Percentiles rank a stretch among this genome's conserved stretches.
Conservation (phyloP, 257 asterid species). For the Solanum chilense region DNA sequence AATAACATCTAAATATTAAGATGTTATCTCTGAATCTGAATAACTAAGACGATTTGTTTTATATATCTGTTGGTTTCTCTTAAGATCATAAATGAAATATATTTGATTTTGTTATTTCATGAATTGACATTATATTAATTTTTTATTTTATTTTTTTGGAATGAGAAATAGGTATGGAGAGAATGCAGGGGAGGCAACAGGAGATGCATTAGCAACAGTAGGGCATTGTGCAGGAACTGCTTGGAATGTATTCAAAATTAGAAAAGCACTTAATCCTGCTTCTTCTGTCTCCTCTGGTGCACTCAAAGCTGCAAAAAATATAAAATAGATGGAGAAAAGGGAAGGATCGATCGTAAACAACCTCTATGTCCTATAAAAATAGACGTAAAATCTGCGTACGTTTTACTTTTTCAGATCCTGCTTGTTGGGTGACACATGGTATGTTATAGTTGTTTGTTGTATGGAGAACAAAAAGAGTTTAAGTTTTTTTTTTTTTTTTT, state of each 20-base stretch:
- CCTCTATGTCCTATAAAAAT: background rate
- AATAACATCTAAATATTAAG: too few relatives aligned
- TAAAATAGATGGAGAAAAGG: background rate
- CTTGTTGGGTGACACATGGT: background rate
- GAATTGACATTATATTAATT: background rate
- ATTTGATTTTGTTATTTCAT: too few relatives aligned
- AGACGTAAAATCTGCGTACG: background rate
- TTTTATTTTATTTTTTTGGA: background rate
- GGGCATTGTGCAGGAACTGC: constrained; percentile 71
- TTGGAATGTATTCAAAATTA: constrained; percentile 69
- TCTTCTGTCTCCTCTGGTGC: constrained; percentile 31
- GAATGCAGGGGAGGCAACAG: constrained; percentile 78
- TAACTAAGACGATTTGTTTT: too few relatives aligned
- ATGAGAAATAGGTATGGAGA: constrained; percentile 50
- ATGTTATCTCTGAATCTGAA: background rate
- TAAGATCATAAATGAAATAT: background rate
- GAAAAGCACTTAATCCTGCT: constrained; percentile 68
- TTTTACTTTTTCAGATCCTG: background rate
- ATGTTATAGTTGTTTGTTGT: background rate
- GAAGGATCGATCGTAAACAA: background rate
- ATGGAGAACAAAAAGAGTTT: background rate
- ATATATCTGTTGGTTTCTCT: too few relatives aligned
- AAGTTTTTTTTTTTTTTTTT: background rate
- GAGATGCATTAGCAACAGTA: constrained; percentile 54
- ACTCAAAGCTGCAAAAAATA: constrained; percentile 24